Base-by-base conservation (phyloP, 306 rosid species). In the Prunus armeniaca region DNA sequence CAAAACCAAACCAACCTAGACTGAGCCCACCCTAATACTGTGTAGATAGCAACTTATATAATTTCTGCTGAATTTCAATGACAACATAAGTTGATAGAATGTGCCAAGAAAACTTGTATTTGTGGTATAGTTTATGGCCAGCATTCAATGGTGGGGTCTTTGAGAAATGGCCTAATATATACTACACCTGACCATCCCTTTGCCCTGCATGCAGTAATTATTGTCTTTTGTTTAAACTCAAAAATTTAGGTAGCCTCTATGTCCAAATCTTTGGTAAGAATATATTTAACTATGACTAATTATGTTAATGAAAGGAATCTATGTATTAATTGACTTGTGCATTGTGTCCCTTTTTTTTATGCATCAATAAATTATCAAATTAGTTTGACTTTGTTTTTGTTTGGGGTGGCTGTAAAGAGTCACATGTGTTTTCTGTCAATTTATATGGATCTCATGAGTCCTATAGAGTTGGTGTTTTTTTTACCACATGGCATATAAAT, bases 91-190 rank as follows among this genome's bases (percentile, higher is more conserved):
- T 68, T 68, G 72, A 68, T 68, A 45, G 57, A 5, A 25, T 45
- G 72, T 45, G 72, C 15, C 57, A 68, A 68, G 72, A 24, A 68
- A 46, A 68, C 56, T 68, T 68, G 57, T 25, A 3, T 46, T 47
- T 46, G 13, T 13, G 41, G 72, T 15, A 69, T 58, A 14, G 52
- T 49, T 49, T 49, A 9, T 15, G 51, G 74, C 12, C n/a, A 50
- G 60, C 50, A 27, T 69, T 50, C 12, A 28, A 10, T 69, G 60
- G 61, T 69, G 47, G 61, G 74, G 61, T 69, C 62, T 69, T 28
- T 27, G 60, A 49, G 28, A 55, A 17, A 18, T 51, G 34, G 24
- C 28, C 62, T 52, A 70, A 19, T 24, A 38, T 38, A 38, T 38
- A 18, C 28, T 49, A 27, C 41, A 46, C 38, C 3, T 17, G 3